phyloP scores from a whole-genome alignment of 2,329 filamentous ascomycete species.

The Apiospora saccharicola region DNA sequence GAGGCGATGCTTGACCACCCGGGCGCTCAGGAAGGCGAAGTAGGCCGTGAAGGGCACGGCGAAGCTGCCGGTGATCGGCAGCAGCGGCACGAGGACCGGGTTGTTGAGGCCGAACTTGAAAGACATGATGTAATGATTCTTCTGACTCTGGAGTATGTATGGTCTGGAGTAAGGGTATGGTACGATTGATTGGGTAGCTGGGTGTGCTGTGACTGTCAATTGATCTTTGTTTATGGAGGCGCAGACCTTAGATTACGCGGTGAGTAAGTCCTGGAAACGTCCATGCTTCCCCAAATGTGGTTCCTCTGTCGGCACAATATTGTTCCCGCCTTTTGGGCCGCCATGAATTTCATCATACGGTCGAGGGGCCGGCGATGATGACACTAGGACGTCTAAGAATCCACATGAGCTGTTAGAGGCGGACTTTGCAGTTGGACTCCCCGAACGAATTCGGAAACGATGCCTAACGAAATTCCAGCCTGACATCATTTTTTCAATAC shows the following conservation, averaged over 20 bases:
- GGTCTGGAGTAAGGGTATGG: neutral
- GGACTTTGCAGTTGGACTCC: neutral
- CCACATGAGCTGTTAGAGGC: constrained; percentile 1
- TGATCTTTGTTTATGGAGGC: constrained; percentile 13
- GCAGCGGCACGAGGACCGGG: constrained; percentile 27
- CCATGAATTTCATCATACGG: constrained; percentile 12
- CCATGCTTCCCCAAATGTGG: constrained; percentile 17
- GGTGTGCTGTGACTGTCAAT: constrained; percentile 2
- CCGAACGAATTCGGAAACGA: neutral
- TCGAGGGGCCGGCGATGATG: constrained; percentile 2
- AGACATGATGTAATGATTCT: constrained; percentile 24
- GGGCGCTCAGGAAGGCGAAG: constrained; percentile 39
- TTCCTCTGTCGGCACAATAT: constrained; percentile 16
- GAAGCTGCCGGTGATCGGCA: constrained; percentile 41
- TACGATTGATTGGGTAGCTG: neutral
- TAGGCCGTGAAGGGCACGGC: constrained; percentile 43
- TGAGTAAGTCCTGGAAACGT: neutral
- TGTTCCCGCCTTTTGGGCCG: constrained; percentile 15
- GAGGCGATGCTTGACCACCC: constrained; percentile 38
- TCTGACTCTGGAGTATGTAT: neutral
- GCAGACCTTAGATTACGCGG: constrained; percentile 7
- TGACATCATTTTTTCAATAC: constrained; percentile 9
- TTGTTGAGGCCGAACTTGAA: constrained; percentile 28
- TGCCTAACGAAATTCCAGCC: neutral
- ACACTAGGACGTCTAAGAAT: neutral